Percentiles rank a stretch among this genome's conserved stretches.
Evolutionary conservation across 768 basidiomycete genomes (phyloP).

Genomic region (Suillus placidus): DNA sequence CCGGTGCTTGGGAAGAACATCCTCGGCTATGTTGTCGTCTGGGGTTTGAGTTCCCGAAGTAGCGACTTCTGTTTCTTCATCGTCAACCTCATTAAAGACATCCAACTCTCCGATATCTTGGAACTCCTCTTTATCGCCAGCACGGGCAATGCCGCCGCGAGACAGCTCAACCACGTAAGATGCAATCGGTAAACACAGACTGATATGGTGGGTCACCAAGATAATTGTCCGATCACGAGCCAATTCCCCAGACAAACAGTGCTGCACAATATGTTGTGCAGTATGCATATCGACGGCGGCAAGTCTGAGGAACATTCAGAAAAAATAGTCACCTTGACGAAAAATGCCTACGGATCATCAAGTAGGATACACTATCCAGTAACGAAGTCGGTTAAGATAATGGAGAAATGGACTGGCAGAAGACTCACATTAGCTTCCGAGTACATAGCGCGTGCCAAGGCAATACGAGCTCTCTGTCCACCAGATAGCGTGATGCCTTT

Average conservation of each 20-base stretch:
- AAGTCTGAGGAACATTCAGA: slow-evolving; percentile 41
- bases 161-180: slow-evolving; percentile 67
- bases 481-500: slow-evolving; percentile 70
- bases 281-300: slow-evolving; percentile 82
- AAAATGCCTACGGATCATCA: slow-evolving; percentile 65
- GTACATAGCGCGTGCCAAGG: slow-evolving; percentile 80
- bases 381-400: slow-evolving; percentile 7
- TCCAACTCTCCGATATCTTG: slow-evolving; percentile 45
- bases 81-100: slow-evolving; percentile 49
- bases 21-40: slow-evolving; percentile 40
- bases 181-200: slow-evolving; percentile 68
- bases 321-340: slow-evolving; percentile 20
- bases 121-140: slow-evolving; percentile 54
- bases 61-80: slow-evolving; percentile 37
- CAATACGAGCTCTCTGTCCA: slow-evolving; percentile 73
- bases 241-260: slow-evolving; percentile 65
- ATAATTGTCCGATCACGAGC: slow-evolving; percentile 71
- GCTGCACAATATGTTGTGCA: slow-evolving; percentile 64
- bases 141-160: slow-evolving; percentile 49
- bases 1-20: slow-evolving; percentile 11
- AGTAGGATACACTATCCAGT: slow-evolving; percentile 53
- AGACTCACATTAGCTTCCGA: slow-evolving; percentile 57
- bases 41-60: slow-evolving; percentile 19
- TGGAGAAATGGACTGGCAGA: not conserved
- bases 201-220: slow-evolving; percentile 83